These are phyloP conservation scores for Penicillium egyptiacum DNA, from an alignment of 495 filamentous ascomycete genomes.

Conservation along the genomic window DNA sequence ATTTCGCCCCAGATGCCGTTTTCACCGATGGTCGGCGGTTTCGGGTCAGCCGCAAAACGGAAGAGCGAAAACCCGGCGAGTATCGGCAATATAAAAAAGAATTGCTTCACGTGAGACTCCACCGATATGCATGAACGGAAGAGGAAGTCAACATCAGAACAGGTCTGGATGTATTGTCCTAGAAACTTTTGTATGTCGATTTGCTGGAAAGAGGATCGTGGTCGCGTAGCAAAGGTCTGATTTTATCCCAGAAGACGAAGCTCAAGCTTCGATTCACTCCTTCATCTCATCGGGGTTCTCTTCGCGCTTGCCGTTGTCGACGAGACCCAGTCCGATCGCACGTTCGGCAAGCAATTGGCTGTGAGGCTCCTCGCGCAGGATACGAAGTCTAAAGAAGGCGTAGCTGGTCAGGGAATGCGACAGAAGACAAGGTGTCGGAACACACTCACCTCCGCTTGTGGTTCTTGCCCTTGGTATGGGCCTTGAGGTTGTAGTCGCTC, in stretches of 20 bases:
- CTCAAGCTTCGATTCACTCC: constrained; percentile 23
- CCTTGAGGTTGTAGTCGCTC: constrained; percentile 70
- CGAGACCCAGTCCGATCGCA: constrained; percentile 63
- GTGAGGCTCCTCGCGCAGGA: constrained; percentile 78
- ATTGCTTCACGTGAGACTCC: constrained; percentile 26
- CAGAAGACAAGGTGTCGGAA: too few relatives aligned
- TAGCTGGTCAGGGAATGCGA: constrained; percentile 8
- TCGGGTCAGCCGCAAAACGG: constrained; percentile 31
- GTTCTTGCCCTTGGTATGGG: constrained; percentile 81
- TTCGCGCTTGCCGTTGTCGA: constrained; percentile 58
- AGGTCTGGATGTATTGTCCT: constrained; percentile 6
- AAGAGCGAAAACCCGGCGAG: constrained; percentile 31
- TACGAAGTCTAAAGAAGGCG: constrained; percentile 57
- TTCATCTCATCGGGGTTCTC: constrained; percentile 38
- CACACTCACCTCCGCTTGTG: constrained; percentile 79
- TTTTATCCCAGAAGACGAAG: constrained; percentile 4
- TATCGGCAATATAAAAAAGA: constrained; percentile 38
- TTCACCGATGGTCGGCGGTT: constrained; percentile 38
- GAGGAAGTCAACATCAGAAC: constrained; percentile 6
- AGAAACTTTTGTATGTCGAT: constrained; percentile 11
- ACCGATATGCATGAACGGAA: constrained; percentile 13
- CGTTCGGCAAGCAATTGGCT: constrained; percentile 82
- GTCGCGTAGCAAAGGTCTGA: constrained; percentile 14
- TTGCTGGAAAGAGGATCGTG: constrained; percentile 12
- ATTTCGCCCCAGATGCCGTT: constrained; percentile 23